phyloP scores from a whole-genome alignment of 1,284 basidiomycete species.

The Psilocybe mexicana region DNA sequence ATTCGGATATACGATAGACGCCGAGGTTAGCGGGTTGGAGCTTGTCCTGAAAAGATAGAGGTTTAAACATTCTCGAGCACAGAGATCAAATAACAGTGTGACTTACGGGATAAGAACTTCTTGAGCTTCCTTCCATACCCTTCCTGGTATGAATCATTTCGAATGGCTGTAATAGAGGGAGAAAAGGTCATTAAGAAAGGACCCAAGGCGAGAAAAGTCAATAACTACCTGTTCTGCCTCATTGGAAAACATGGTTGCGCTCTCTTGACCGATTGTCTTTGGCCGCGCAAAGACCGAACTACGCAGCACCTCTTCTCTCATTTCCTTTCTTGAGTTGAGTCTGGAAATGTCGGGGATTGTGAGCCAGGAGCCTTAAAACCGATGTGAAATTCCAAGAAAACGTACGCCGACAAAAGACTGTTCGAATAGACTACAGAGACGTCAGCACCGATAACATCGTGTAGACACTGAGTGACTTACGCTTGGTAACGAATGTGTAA shows the following conservation, averaged over 20 bases:
- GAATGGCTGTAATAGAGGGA: background rate
- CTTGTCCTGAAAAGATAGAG: constrained; percentile 1
- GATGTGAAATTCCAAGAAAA: background rate
- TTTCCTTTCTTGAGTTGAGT: constrained; percentile 6
- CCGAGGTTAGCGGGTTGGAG: constrained; percentile 5
- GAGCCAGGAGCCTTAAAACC: background rate
- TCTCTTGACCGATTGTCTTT: constrained; percentile 4
- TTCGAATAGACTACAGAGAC: constrained; percentile 22
- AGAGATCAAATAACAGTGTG: background rate
- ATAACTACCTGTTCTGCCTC: background rate
- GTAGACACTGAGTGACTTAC: constrained; percentile 7
- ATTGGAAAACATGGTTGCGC: constrained; percentile 3
- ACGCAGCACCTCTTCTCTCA: constrained; percentile 5
- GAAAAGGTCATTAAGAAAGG: background rate
- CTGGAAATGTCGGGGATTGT: background rate
- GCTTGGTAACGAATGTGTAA: constrained; percentile 29
- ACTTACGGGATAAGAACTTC: constrained; percentile 1
- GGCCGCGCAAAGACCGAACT: constrained; percentile 4
- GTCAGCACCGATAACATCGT: background rate
- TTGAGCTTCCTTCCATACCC: constrained; percentile 2
- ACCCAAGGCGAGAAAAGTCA: background rate
- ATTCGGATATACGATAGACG: constrained; percentile 11
- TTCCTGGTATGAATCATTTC: background rate
- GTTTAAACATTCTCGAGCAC: background rate
- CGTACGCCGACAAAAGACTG: constrained; percentile 24